These are phyloP conservation scores for Heimioporus sp. DNA, from an alignment of 768 basidiomycete species.

Conservation along the genomic window DNA sequence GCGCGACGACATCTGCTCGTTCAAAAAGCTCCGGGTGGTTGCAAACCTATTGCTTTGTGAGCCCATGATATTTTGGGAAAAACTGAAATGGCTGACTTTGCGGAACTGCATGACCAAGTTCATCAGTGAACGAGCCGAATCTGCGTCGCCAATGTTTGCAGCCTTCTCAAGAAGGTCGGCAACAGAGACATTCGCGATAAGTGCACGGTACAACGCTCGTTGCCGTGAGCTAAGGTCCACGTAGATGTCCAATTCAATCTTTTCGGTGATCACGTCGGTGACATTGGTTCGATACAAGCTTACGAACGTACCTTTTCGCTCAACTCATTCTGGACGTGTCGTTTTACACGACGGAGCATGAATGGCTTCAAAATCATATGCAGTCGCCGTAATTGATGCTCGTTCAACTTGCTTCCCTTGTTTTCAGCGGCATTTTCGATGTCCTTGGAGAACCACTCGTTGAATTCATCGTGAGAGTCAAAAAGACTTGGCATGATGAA, in stretches of 20 bases:
- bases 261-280: conserved; percentile 68
- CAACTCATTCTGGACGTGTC: conserved; percentile 98
- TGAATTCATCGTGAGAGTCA: conserved; percentile 99
- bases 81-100: conserved; percentile 53
- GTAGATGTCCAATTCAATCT: conserved; percentile 97
- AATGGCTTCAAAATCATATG: conserved; percentile 99
- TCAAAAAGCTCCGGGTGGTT: conserved; percentile 99
- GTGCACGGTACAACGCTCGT: conserved; percentile 81
- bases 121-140: conserved; percentile 93
- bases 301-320: conserved; percentile 81
- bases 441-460: conserved; percentile 99
- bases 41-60: conserved; percentile 62
- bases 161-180: conserved; percentile 93
- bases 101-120: conserved; percentile 99
- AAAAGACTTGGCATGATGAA: conserved; percentile 99
- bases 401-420: conserved; percentile 87
- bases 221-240: conserved; percentile 94
- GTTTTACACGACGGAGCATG: conserved; percentile 96
- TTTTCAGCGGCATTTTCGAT: conserved; percentile 95
- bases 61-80: conserved; percentile 1
- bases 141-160: conserved; percentile 84
- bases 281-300: conserved; percentile 60
- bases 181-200: conserved; percentile 92
- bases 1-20: conserved; percentile 91
- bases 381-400: conserved; percentile 89